A percentile compares a stretch with the other conserved stretches of the same genome.
Conservation (phyloP, 208 protist genomes). For the Trypanosoma vivax region DNA sequence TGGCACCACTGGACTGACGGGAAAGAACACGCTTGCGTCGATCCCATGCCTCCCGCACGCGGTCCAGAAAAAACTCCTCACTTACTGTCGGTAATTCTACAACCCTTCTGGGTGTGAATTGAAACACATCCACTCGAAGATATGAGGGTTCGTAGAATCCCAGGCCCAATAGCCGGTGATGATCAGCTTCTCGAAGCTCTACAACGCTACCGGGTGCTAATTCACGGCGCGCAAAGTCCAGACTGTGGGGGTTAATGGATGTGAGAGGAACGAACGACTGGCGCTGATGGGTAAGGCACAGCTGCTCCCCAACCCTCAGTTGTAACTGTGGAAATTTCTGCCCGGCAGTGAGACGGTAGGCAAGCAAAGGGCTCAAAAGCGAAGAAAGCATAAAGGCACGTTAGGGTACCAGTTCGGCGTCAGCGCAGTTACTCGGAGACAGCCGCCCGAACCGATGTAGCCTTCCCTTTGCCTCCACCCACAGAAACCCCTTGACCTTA, state of each 20-base stretch:
- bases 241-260: slow-evolving; percentile 45
- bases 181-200: slow-evolving; percentile 55
- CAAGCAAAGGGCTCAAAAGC: slow-evolving; percentile 47
- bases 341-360: slow-evolving; percentile 41
- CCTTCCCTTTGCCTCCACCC: too few relatives aligned
- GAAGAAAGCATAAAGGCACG: slow-evolving; percentile 54
- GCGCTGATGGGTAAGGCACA: slow-evolving; percentile 38
- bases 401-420: too few relatives aligned
- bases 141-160: slow-evolving; percentile 76
- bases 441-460: too few relatives aligned
- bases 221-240: slow-evolving; percentile 48
- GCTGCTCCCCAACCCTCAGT: slow-evolving; percentile 34
- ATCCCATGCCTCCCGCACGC: slow-evolving; percentile 53
- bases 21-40: slow-evolving; percentile 43
- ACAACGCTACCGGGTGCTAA: slow-evolving; percentile 51
- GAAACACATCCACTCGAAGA: slow-evolving; percentile 67
- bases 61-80: slow-evolving; percentile 74
- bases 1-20: slow-evolving; percentile 23
- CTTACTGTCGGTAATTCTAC: slow-evolving; percentile 58
- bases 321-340: slow-evolving; percentile 76
- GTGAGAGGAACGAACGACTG: slow-evolving; percentile 41
- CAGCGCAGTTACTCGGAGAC: too few relatives aligned
- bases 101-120: slow-evolving; percentile 35
- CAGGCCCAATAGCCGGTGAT: slow-evolving; percentile 42
- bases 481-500: too few relatives aligned